These are phyloP conservation scores for Psidium guajava DNA, from an alignment of 345 rosid species.

Conservation along the genomic window DNA sequence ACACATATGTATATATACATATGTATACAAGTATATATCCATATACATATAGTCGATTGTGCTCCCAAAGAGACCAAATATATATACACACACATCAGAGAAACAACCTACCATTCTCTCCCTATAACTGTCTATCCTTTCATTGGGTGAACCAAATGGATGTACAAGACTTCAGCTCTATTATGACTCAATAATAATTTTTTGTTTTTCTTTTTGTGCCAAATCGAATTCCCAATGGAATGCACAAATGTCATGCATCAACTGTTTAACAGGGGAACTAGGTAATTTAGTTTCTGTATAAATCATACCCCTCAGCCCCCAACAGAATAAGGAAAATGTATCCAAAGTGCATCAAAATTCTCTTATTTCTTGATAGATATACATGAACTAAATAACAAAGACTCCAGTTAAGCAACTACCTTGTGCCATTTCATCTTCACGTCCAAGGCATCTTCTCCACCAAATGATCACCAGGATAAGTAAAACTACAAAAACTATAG, in stretches of 20 bases:
- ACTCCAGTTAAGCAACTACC: neutral
- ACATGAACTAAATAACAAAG: neutral
- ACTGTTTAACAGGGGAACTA: neutral
- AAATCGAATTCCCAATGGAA: neutral
- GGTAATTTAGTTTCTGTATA: too few relatives aligned
- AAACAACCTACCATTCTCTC: neutral
- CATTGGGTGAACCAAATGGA: too few relatives aligned
- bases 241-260: neutral
- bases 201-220: neutral
- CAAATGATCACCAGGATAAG: slow-evolving; percentile 2
- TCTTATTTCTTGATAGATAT: too few relatives aligned
- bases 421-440: neutral
- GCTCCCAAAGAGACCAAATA: neutral
- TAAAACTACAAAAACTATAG: neutral
- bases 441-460: slow-evolving; percentile 2
- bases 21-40: too few relatives aligned
- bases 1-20: too few relatives aligned
- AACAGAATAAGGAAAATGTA: neutral
- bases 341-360: neutral
- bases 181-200: neutral
- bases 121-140: rapidly evolving
- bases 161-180: neutral
- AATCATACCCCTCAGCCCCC: neutral
- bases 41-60: neutral
- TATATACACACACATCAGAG: neutral